Evolutionary conservation across 768 basidiomycete genomes (phyloP), one percentile per base, ranked within the genome.

Genomic region (Mycena albidolilacea): DNA sequence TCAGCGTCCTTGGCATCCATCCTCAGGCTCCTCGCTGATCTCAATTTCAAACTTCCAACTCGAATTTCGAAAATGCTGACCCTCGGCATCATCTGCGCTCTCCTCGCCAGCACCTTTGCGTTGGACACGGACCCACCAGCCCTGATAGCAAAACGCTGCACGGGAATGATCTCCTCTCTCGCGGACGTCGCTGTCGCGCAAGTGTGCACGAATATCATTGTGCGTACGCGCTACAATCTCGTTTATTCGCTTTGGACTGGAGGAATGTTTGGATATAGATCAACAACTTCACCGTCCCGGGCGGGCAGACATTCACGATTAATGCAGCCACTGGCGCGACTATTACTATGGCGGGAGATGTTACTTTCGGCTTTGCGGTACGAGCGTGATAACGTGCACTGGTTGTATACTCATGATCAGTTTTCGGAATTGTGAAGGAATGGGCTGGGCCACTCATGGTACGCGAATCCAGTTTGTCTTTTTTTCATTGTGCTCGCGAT

Each of bases 321-420:
- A 61, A 77, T 10, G 80, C 88, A 38, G 70, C 80, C 54, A 67
- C 77, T 37, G 84, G 85, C 6, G 85, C 86, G 2, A 85, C 79
- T 14, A 87, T 89, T 67, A 86, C 85, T 60, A 77, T 89, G 75
- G 65, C 79, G 66, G 88, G 88, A 37, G 83, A 88, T 9, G 78
- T 89, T 54, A 72, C 78, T 9, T 89, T 89, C 74, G 86, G 80
- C 1, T 82, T 81, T 38, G 7, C 62, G 64, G 81, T 66, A 30
- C 83, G 84, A 83, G 67, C 44, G 60, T 44, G 60, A 44, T 43
- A 5, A 62, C 21, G 41, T 62, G 60, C 60, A 62, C 41, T 1
- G 84, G 84, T 38, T 83, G 81, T 35, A 75, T 57, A 41, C 23
- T 48, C n/a, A n/a, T n/a, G n/a, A n/a, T n/a, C n/a, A 35, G 58